Conservation (phyloP, 2,329 filamentous ascomycete genomes). For the Fusarium kyushuense region DNA sequence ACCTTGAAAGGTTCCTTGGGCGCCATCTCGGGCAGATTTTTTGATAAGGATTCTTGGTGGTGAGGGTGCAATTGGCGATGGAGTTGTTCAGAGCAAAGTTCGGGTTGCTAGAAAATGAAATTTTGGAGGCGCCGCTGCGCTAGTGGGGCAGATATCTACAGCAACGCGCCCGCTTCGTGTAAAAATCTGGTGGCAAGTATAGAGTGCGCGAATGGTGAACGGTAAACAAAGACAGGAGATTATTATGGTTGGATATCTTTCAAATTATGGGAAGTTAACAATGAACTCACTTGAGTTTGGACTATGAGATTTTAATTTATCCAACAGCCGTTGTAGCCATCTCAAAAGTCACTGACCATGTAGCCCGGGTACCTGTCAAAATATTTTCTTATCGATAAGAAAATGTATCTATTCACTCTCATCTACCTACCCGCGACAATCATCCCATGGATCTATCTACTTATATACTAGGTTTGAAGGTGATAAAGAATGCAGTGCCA, state of each 20-base stretch:
- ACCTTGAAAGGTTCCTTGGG: constrained; percentile 53
- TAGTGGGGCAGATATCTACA: constrained; percentile 39
- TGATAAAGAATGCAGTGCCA: not conserved
- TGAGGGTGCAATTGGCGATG: constrained; percentile 42
- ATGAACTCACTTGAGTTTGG: too few species aligned
- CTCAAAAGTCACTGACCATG: not conserved
- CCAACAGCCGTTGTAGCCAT: not conserved
- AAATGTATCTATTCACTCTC: not conserved
- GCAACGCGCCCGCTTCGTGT: constrained; percentile 34
- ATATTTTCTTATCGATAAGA: constrained; percentile 39
- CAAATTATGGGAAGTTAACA: not conserved
- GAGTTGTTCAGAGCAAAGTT: constrained; percentile 37
- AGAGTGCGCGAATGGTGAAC: not conserved
- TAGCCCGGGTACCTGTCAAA: not conserved
- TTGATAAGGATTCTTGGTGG: constrained; percentile 22
- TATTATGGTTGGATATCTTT: not conserved
- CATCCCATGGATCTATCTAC: not conserved
- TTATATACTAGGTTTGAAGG: not conserved
- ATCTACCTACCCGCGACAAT: constrained; percentile 8
- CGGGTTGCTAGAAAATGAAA: constrained; percentile 43
- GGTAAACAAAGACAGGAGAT: not conserved
- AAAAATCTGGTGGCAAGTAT: constrained; percentile 22
- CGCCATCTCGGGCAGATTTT: constrained; percentile 51
- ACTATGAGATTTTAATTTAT: not conserved
- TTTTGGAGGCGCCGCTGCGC: constrained; percentile 45